A percentile compares a stretch with the other conserved stretches of the same genome.
Evolutionary conservation across 257 asterid species (phyloP).

Genomic region (Plantago elongata): DNA sequence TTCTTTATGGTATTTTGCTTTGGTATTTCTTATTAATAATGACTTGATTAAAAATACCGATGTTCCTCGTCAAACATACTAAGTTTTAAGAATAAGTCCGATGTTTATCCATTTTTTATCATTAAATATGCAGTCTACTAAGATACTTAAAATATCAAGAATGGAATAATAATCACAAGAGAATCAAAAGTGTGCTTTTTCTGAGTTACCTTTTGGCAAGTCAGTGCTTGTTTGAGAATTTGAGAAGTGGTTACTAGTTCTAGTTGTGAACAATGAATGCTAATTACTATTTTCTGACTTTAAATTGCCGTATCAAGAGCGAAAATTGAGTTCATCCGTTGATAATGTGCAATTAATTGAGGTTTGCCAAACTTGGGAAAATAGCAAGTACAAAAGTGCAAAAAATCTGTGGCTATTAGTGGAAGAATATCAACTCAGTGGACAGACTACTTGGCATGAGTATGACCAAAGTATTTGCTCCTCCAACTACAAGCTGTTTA

Average conservation of each 20-base stretch:
- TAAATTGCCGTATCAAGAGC: conserved; percentile 7
- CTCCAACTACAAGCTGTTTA: background rate
- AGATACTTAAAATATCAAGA: conserved; percentile 8
- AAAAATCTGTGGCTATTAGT: conserved; percentile 10
- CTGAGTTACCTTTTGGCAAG: conserved; percentile 8
- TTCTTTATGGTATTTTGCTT: conserved; percentile 11
- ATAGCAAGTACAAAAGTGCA: conserved; percentile 13
- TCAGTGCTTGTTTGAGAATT: background rate
- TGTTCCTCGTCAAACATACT: no score
- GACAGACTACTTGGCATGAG: conserved; percentile 19
- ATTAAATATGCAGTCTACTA: no score
- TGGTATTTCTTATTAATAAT: conserved; percentile 20
- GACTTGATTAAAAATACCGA: no score
- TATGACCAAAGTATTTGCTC: conserved; percentile 27
- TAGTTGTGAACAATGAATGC: conserved; percentile 16
- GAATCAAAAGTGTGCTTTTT: conserved; percentile 17
- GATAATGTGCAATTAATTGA: conserved; percentile 14
- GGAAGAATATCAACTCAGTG: conserved; percentile 21
- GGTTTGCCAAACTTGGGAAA: conserved; percentile 24
- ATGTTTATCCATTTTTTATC: no score
- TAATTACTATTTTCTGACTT: conserved; percentile 4
- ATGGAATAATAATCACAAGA: conserved; percentile 15
- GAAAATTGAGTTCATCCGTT: conserved; percentile 15
- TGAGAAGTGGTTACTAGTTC: conserved; percentile 9
- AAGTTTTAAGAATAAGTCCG: no score